phyloP scores from a whole-genome alignment of 2,329 filamentous ascomycete genomes.

The Cladophialophora psammophila region DNA sequence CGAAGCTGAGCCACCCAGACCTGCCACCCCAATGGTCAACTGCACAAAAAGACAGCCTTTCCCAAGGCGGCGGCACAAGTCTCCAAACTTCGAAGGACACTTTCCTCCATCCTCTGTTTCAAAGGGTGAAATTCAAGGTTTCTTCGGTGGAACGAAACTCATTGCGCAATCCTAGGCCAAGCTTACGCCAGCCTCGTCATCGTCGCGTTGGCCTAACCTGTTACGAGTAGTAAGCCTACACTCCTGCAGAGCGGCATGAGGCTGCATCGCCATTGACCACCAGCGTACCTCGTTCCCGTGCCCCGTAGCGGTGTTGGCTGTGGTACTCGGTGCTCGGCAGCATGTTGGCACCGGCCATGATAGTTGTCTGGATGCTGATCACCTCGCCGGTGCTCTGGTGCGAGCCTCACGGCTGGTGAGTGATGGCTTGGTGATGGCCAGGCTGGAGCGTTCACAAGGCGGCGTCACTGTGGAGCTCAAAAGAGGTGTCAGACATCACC shows the following conservation, averaged over 20 bases:
- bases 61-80: too few relatives aligned
- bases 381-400: too few relatives aligned
- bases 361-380: too few relatives aligned
- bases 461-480: not conserved
- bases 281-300: too few relatives aligned
- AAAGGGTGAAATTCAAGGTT: not conserved
- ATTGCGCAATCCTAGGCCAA: not conserved
- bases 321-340: too few relatives aligned
- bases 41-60: too few relatives aligned
- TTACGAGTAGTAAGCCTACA: not conserved
- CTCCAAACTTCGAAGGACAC: too few relatives aligned
- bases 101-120: too few relatives aligned
- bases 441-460: not conserved
- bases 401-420: not conserved
- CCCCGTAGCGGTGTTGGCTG: too few relatives aligned
- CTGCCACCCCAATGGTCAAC: too few relatives aligned
- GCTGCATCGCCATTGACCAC: too few relatives aligned
- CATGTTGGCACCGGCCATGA: not conserved
- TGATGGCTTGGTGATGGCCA: not conserved
- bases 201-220: not conserved
- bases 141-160: not conserved
- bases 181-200: not conserved
- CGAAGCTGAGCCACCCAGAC: too few relatives aligned
- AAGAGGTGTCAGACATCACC: not conserved
- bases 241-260: not conserved